Evolutionary conservation across 805 yeast genomes (phyloP).

Genomic region (Candida boleticola): DNA sequence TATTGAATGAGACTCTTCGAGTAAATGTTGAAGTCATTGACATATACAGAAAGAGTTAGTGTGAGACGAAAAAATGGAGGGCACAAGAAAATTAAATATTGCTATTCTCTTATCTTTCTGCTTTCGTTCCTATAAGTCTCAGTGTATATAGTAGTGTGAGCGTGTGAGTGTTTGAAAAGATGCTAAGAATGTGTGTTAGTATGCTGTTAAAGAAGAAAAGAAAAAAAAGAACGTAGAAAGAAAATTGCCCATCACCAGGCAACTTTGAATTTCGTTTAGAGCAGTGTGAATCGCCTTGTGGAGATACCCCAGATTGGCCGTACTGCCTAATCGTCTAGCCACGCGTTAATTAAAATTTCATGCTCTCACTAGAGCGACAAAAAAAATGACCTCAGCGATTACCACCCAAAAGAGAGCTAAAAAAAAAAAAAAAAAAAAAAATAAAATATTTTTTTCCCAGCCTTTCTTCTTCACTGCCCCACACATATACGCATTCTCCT

Average conservation of each 20-base stretch:
- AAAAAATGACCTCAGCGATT: neutral
- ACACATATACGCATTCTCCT: no score
- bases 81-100: neutral
- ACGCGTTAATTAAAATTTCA: neutral
- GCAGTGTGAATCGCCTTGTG: no score
- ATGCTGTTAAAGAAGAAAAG: no score
- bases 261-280: no score
- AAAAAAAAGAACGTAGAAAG: no score
- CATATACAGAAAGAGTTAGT: no score
- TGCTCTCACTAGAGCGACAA: neutral
- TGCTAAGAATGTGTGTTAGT: no score
- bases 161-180: no score
- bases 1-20: constrained; percentile 46
- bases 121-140: no score
- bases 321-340: neutral
- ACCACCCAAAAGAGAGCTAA: neutral
- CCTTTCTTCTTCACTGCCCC: neutral
- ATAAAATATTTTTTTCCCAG: neutral
- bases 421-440: no score
- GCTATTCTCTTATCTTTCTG: neutral
- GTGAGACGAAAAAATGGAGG: neutral
- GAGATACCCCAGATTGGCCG: neutral
- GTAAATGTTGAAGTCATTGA: constrained; percentile 16
- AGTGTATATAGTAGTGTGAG: no score
- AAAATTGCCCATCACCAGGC: no score